These are phyloP conservation scores for Fusarium pininemorale DNA, from an alignment of 2,329 filamentous ascomycete species.

Conservation along the genomic window DNA sequence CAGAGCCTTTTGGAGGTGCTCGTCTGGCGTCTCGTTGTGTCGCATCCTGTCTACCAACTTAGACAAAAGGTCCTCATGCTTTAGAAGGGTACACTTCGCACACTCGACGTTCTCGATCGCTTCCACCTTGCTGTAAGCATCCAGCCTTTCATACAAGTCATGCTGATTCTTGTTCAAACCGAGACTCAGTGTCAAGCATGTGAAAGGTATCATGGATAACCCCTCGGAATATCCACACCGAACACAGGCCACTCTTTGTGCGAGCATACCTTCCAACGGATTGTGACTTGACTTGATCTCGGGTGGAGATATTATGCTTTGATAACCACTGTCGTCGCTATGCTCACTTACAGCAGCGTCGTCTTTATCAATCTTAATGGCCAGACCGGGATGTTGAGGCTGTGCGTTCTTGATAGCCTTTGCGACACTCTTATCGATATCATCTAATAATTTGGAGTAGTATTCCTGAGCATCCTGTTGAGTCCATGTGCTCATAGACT, in stretches of 20 bases:
- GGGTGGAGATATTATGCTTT: conserved; percentile 53
- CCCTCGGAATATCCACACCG: conserved; percentile 88
- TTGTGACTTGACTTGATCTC: conserved; percentile 64
- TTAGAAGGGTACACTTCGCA: conserved; percentile 84
- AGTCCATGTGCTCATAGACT: conserved; percentile 93
- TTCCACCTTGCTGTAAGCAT: conserved; percentile 86
- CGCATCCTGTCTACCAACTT: conserved; percentile 56
- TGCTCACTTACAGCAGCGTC: conserved; percentile 57
- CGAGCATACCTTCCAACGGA: conserved; percentile 86
- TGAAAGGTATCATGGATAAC: conserved; percentile 90
- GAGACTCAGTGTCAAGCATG: conserved; percentile 87
- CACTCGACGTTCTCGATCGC: conserved; percentile 91
- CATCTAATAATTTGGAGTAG: conserved; percentile 87
- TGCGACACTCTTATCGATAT: conserved; percentile 80
- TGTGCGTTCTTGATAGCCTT: conserved; percentile 52
- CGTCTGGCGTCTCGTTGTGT: conserved; percentile 51
- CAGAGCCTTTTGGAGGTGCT: conserved; percentile 60
- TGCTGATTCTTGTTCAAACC: conserved; percentile 69
- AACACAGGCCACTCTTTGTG: conserved; percentile 88
- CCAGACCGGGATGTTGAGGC: conserved; percentile 50
- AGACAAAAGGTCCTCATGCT: conserved; percentile 58
- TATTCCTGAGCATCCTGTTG: conserved; percentile 99
- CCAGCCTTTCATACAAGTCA: conserved; percentile 79
- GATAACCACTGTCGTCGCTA: conserved; percentile 67
- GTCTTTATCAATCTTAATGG: conserved; percentile 51